A percentile compares a stretch with the other conserved stretches of the same genome.
These are phyloP conservation scores for Termitomyces eurrhizus DNA, from an alignment of 768 basidiomycete species.

Conservation along the genomic window DNA sequence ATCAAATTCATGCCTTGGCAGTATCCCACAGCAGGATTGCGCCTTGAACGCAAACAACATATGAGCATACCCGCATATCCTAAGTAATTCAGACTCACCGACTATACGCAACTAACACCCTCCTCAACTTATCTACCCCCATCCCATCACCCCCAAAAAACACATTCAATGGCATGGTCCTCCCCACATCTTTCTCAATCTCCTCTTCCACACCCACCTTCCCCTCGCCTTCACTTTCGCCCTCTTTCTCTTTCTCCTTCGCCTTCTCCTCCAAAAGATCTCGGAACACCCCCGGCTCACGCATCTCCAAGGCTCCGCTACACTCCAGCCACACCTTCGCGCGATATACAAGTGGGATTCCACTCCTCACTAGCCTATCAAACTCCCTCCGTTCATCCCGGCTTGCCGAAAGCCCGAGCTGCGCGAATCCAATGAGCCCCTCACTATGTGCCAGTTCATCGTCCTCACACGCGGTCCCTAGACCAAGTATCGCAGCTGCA, in stretches of 20 bases:
- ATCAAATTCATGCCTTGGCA: slow-evolving; percentile 96
- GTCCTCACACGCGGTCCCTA: slow-evolving; percentile 57
- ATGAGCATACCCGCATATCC: not conserved
- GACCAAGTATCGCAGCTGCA: slow-evolving; percentile 65
- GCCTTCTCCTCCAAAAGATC: slow-evolving; percentile 63
- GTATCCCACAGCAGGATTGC: slow-evolving; percentile 90
- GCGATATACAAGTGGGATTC: slow-evolving; percentile 87
- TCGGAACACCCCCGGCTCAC: slow-evolving; percentile 85
- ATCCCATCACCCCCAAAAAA: slow-evolving; percentile 98
- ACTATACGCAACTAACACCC: slow-evolving; percentile 90
- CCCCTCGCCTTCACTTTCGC: slow-evolving; percentile 26
- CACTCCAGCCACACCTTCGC: slow-evolving; percentile 92
- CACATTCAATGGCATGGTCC: slow-evolving; percentile 91
- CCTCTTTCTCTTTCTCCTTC: slow-evolving; percentile 22
- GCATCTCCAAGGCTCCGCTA: slow-evolving; percentile 88
- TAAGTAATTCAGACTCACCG: slow-evolving; percentile 48
- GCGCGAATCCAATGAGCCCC: slow-evolving; percentile 86
- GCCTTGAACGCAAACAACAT: slow-evolving; percentile 41
- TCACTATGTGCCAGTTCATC: slow-evolving; percentile 81
- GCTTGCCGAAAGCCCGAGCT: slow-evolving; percentile 75
- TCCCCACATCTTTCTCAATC: slow-evolving; percentile 94
- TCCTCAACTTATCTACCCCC: slow-evolving; percentile 86
- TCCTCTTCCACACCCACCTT: slow-evolving; percentile 57
- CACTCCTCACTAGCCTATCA: slow-evolving; percentile 71
- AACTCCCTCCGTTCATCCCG: slow-evolving; percentile 80